Evolutionary conservation across 306 rosid species (phyloP).

Genomic region (Cajanus cajan): DNA sequence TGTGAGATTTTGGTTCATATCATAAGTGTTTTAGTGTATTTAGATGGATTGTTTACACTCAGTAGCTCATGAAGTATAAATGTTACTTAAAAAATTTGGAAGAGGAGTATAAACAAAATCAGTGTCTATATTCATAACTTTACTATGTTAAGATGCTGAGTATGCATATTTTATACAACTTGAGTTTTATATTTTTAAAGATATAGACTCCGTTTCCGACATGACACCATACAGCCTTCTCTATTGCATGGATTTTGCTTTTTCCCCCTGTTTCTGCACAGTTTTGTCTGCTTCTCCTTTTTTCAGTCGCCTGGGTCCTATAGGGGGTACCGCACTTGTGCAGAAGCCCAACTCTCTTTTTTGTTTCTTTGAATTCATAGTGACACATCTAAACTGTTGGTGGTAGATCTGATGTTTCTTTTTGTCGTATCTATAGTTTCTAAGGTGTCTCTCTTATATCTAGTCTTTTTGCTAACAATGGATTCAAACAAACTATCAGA

Average conservation of each 20-base stretch:
- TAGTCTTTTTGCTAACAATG: background rate
- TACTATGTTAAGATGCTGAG: background rate
- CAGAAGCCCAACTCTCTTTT: background rate
- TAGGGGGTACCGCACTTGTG: background rate
- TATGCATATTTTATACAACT: background rate
- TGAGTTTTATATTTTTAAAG: background rate
- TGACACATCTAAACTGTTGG: background rate
- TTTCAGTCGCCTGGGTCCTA: too few species aligned
- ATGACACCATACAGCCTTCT: too few species aligned
- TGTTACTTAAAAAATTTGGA: background rate
- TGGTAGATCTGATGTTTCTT: background rate
- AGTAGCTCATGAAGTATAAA: background rate
- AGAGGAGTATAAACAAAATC: background rate
- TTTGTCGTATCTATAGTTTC: background rate
- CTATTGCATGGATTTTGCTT: too few species aligned
- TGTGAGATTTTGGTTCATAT: too few species aligned
- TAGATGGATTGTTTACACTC: background rate
- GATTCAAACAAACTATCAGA: conserved; percentile 9
- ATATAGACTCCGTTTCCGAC: background rate
- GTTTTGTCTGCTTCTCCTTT: too few species aligned
- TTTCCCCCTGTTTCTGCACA: background rate
- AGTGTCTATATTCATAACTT: conserved; percentile 19
- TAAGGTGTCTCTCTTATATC: background rate
- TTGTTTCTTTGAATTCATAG: conserved; percentile 7
- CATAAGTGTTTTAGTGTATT: background rate